Evolutionary conservation across 2,329 filamentous ascomycete species (phyloP), one percentile per base, ranked within the genome.

Genomic region (Hymenoscyphus albidus): DNA sequence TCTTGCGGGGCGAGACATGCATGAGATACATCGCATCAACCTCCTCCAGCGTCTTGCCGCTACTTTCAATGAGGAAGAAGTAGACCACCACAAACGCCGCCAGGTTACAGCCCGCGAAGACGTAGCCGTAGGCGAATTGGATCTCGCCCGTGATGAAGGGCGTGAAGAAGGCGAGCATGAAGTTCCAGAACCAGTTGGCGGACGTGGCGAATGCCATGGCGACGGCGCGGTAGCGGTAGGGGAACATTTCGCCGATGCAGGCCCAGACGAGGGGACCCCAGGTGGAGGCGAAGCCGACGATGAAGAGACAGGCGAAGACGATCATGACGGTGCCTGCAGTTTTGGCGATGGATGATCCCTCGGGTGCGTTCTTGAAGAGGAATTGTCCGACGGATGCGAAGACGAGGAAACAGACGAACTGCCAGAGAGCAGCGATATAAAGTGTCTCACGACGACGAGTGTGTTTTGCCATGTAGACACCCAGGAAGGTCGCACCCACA

Each of bases 61-160:
- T 86, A 82, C 74, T 88, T 75, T 93, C 90, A 62, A 89, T 85
- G 54, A 93, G 84, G 75, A 92, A 92, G 77, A 93, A 90, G 79
- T 89, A 93, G 38, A 93, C 88, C 13, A 92, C 76, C 0, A 86
- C 68, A 0, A 85, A 84, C 0, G 84, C 89, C 0, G 84, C 79
- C 18, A 91, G 78, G 70, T 90, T 89, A 73, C 88, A 92, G 0
- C 81, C 88, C 0, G 89, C 90, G 75, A 93, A 93, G 38, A 93
- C 86, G 68, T 92, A 91, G 1, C 90, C 90, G 71, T 71, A 74
- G 1, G 82, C 82, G 76, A 89, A 93, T 69, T 89, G 84, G 62
- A 93, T 93, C 3, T 84, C 83, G 0, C 81, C 78, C 0, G 87
- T 90, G 73, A 93, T 93, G 76, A 92, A 93, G 1, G 90, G 88